A percentile compares a stretch with the other conserved stretches of the same genome.
phyloP scores from a whole-genome alignment of 78 protist genomes.

The Diacronema lutheri region DNA sequence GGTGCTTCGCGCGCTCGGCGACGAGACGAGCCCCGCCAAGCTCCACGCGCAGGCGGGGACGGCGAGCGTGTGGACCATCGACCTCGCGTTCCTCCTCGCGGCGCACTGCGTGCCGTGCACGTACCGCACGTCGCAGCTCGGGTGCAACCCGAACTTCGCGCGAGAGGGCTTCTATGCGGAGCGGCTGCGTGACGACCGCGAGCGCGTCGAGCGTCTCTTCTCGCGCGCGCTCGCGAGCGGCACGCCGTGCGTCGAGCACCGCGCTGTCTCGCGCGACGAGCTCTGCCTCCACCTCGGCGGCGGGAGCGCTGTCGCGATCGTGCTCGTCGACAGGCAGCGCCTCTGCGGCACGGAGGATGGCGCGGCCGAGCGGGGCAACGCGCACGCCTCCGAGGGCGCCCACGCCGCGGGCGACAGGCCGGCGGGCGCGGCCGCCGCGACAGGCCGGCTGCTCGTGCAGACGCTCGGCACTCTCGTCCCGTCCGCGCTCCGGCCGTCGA shows the following conservation, averaged over 20 bases:
- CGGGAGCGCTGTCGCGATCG: neutral
- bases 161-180: neutral
- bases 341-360: neutral
- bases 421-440: too few species aligned
- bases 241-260: neutral
- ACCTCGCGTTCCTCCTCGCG: neutral
- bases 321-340: neutral
- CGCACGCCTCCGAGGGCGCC: too few species aligned
- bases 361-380: too few species aligned
- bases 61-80: neutral
- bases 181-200: neutral
- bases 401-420: too few species aligned
- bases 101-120: neutral
- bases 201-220: neutral
- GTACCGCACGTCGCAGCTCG: neutral
- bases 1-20: slow-evolving; percentile 8
- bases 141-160: neutral
- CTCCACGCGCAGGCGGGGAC: neutral
- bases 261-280: neutral
- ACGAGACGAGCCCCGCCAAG: too few species aligned
- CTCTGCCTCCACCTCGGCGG: neutral
- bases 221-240: neutral
- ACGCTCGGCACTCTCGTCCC: too few species aligned
- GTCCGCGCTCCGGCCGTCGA: too few species aligned
- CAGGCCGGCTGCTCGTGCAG: too few species aligned